Percentiles rank a stretch among this genome's conserved stretches.
phyloP scores from a whole-genome alignment of 2,329 filamentous ascomycete species.

The Lachnellula suecica region DNA sequence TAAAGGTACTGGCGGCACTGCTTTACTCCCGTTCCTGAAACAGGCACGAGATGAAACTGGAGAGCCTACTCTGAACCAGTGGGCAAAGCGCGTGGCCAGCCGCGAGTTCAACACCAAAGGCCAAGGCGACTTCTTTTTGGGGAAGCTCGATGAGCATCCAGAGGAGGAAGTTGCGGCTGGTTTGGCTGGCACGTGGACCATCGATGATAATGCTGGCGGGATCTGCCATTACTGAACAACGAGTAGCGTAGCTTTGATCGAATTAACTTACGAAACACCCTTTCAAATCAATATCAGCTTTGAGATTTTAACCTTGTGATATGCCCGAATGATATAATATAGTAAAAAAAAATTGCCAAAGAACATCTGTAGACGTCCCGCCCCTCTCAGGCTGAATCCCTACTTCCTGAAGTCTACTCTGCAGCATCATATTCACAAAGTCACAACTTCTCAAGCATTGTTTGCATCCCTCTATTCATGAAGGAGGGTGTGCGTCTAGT shows the following conservation, averaged over 20 bases:
- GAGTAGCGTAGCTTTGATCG: background rate
- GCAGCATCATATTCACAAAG: too few relatives aligned
- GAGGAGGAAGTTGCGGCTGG: slow-evolving; percentile 52
- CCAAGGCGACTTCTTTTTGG: slow-evolving; percentile 56
- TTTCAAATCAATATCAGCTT: background rate
- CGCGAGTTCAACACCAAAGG: slow-evolving; percentile 36
- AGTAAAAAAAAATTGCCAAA: too few relatives aligned
- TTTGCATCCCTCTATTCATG: too few relatives aligned
- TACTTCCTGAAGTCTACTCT: too few relatives aligned
- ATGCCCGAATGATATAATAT: background rate
- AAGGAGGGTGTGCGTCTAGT: background rate
- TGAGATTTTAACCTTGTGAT: background rate
- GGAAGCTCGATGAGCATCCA: slow-evolving; percentile 45
- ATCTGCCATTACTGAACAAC: slow-evolving; percentile 32
- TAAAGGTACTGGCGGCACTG: slow-evolving; percentile 89
- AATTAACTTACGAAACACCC: background rate
- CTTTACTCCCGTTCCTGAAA: slow-evolving; percentile 92
- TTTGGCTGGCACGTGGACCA: slow-evolving; percentile 82
- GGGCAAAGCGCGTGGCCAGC: slow-evolving; percentile 46
- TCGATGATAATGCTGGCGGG: slow-evolving; percentile 75
- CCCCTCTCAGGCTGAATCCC: too few relatives aligned
- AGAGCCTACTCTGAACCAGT: slow-evolving; percentile 76
- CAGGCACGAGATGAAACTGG: slow-evolving; percentile 95
- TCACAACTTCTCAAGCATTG: too few relatives aligned
- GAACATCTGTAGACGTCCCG: too few relatives aligned